Conservation (phyloP, 441 rosid species). For the Manihot esculenta region DNA sequence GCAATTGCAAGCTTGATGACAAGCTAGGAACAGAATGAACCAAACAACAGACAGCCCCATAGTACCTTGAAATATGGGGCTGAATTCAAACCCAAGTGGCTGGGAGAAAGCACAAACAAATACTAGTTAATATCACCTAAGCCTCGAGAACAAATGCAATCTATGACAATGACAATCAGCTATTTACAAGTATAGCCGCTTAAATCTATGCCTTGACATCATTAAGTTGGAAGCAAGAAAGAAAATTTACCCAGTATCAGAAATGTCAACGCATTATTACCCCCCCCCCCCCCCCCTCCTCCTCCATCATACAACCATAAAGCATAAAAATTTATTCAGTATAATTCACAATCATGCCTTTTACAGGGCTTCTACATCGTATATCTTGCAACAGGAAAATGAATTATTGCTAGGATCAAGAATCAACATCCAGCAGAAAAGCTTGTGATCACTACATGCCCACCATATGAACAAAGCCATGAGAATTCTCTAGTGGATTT, state of each 20-base stretch:
- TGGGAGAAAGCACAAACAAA: background rate
- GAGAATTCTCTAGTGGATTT: background rate
- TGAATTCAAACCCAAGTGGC: background rate
- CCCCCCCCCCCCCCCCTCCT: too few relatives aligned
- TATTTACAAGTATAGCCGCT: too few relatives aligned
- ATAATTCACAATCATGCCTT: background rate
- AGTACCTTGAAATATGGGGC: background rate
- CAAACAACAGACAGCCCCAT: background rate
- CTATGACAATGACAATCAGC: too few relatives aligned
- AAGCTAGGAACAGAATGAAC: background rate
- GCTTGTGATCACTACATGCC: background rate
- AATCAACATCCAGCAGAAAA: too few relatives aligned
- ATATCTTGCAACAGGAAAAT: background rate
- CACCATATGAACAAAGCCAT: background rate
- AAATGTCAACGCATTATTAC: too few relatives aligned
- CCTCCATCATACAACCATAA: too few relatives aligned
- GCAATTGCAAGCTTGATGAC: background rate
- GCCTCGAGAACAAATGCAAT: too few relatives aligned
- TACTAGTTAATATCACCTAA: background rate
- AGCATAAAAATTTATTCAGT: background rate
- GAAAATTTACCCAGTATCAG: too few relatives aligned
- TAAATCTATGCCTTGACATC: too few relatives aligned
- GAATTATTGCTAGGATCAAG: background rate
- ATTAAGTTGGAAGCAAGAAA: too few relatives aligned
- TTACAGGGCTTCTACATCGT: background rate